Evolutionary conservation across 306 rosid species (phyloP), one percentile per base, ranked within the genome.

Genomic region (Cucumis hystrix): DNA sequence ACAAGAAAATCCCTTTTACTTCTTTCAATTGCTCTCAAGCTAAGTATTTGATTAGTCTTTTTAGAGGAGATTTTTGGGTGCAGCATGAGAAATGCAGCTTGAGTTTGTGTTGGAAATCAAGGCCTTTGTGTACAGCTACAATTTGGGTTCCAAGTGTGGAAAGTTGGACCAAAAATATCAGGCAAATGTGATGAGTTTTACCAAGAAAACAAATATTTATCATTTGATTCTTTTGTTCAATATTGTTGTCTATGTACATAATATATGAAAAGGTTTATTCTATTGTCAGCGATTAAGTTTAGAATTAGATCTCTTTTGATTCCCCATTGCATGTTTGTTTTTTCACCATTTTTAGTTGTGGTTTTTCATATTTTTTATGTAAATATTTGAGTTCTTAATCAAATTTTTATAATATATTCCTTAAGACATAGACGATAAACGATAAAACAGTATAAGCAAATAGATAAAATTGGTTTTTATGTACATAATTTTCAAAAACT

Each of bases 41-140:
- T 18, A 90, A 85, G 80, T 86, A 76, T 76, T 80, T 90, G 85
- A 83, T 86, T n/a, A 84, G 86, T 79, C 41, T 88, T 79, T 90
- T 88, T 37, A 87, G 85, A 62, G 86, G 86, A 37, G 92, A 85
- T 64, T 88, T 85, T 76, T 86, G 92, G 91, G 92, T 85, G 54
- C 91, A 90, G 33, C 80, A 77, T 17, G 84, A 85, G 54, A 84
- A 85, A 17, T 33, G 79, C 62, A 85, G 75, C 72, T 66, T 88
- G 78, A 79, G 84, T 58, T 64, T 90, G 83, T 86, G 85, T 82
- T 90, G 91, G 92, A 88, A 85, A 77, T 88, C 91, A 80, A 86
- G 86, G 81, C 92, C 96, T 75, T 81, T 90, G 86, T 84, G 82
- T 18, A 47, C 85, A 6, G 88, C 88, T 67, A 88, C 91, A 60